These are phyloP conservation scores for Talaromyces piceae DNA, from an alignment of 2,329 filamentous ascomycete genomes.

Conservation along the genomic window DNA sequence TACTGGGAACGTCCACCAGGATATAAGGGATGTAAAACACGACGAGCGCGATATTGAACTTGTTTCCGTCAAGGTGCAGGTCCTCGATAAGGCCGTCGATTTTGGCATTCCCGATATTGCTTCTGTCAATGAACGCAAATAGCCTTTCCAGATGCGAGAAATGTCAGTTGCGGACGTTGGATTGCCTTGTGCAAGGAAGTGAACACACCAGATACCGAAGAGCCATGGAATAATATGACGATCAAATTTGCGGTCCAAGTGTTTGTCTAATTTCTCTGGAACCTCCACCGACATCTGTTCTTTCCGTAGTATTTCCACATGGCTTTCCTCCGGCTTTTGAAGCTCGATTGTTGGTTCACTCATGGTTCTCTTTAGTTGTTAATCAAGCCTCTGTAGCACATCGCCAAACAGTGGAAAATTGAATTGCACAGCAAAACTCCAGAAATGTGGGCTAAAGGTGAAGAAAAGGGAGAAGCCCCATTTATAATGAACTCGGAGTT, in stretches of 20 bases:
- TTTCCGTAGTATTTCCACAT: background rate
- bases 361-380: background rate
- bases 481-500: background rate
- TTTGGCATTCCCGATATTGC: conserved; percentile 18
- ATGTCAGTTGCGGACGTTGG: background rate
- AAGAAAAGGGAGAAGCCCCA: background rate
- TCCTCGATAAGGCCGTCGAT: conserved; percentile 17
- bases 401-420: background rate
- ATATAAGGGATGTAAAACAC: conserved; percentile 25
- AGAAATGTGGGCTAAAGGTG: background rate
- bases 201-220: conserved; percentile 12
- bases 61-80: conserved; percentile 16
- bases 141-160: background rate
- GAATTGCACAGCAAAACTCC: background rate
- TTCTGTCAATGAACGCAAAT: conserved; percentile 16
- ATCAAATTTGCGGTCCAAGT: background rate
- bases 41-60: conserved; percentile 32
- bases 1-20: conserved; percentile 18
- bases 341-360: background rate
- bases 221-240: background rate
- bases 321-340: background rate
- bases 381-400: background rate
- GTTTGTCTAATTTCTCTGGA: background rate
- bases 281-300: background rate
- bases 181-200: conserved; percentile 10